A percentile compares a stretch with the other conserved stretches of the same genome.
Evolutionary conservation across 73 alveolate genomes (phyloP).

Genomic region (Paramecium bursaria): DNA sequence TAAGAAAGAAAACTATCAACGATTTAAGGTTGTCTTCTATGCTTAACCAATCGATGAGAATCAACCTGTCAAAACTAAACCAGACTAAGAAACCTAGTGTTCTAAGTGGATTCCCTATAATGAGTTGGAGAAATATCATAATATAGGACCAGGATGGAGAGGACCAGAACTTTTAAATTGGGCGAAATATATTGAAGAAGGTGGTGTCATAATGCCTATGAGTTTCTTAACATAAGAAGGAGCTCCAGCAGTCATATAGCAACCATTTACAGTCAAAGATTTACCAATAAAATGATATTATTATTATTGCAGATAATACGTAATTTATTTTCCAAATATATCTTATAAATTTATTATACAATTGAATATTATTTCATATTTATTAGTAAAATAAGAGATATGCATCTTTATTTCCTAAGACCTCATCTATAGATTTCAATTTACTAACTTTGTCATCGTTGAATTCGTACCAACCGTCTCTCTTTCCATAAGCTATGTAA

Average conservation of each 20-base stretch:
- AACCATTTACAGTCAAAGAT: background rate
- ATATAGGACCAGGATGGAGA: conserved; percentile 57
- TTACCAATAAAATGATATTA: conserved; percentile 9
- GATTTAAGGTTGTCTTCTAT: conserved; percentile 77
- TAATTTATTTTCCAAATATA: background rate
- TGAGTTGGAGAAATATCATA: conserved; percentile 31
- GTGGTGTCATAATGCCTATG: conserved; percentile 56
- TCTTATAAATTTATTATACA: too few species aligned
- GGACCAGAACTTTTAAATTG: conserved; percentile 52
- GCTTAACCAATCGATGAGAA: conserved; percentile 79
- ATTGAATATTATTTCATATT: too few species aligned
- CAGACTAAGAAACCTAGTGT: conserved; percentile 50
- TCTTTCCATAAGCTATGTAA: conserved; percentile 39
- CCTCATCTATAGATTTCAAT: conserved; percentile 33
- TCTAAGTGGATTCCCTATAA: conserved; percentile 32
- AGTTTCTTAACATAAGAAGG: conserved; percentile 20
- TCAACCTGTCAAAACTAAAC: conserved; percentile 70
- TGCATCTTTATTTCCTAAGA: conserved; percentile 61
- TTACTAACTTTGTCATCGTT: conserved; percentile 48
- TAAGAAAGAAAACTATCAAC: conserved; percentile 27
- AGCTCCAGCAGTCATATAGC: background rate
- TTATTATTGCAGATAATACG: background rate
- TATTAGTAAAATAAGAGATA: conserved; percentile 59
- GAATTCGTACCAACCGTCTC: conserved; percentile 43
- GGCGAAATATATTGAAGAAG: conserved; percentile 58